Evolutionary conservation across 2,329 filamentous ascomycete genomes (phyloP).

Genomic region (Neopestalotiopsis sp.): DNA sequence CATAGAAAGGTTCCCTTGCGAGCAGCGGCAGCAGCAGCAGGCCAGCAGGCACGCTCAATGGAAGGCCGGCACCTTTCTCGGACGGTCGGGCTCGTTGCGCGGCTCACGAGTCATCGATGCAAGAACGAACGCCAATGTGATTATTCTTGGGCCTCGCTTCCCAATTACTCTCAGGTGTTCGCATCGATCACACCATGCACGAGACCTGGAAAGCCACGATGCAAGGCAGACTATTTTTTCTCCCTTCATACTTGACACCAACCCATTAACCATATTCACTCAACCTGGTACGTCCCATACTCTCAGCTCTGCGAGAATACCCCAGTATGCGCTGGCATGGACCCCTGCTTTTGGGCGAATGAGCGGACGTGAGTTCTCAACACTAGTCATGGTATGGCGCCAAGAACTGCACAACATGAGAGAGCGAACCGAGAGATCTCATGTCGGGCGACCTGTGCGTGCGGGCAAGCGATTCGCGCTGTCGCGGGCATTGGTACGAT

Average conservation of each 20-base stretch:
- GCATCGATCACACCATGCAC: background rate
- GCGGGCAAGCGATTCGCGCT: slow-evolving; percentile 19
- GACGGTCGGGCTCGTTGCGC: slow-evolving; percentile 13
- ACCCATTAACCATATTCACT: background rate
- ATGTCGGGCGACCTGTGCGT: slow-evolving; percentile 1
- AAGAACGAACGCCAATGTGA: background rate
- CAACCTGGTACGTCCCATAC: background rate
- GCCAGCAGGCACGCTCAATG: background rate
- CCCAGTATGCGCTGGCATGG: background rate
- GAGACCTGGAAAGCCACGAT: background rate
- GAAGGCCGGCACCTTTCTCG: background rate
- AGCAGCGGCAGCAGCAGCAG: background rate
- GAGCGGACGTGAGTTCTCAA: background rate
- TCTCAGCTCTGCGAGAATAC: background rate
- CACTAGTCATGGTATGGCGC: background rate
- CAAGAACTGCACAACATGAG: slow-evolving; percentile 8
- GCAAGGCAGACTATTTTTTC: background rate
- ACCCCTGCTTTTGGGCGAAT: background rate
- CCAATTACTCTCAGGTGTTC: background rate
- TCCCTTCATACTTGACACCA: background rate
- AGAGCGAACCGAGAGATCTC: slow-evolving; percentile 21
- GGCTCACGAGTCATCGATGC: background rate
- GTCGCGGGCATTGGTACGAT: background rate
- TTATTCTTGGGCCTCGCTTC: background rate
- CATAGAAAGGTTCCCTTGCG: background rate